phyloP scores from a whole-genome alignment of 2,329 filamentous ascomycete species.

The Rosellinia necatrix region DNA sequence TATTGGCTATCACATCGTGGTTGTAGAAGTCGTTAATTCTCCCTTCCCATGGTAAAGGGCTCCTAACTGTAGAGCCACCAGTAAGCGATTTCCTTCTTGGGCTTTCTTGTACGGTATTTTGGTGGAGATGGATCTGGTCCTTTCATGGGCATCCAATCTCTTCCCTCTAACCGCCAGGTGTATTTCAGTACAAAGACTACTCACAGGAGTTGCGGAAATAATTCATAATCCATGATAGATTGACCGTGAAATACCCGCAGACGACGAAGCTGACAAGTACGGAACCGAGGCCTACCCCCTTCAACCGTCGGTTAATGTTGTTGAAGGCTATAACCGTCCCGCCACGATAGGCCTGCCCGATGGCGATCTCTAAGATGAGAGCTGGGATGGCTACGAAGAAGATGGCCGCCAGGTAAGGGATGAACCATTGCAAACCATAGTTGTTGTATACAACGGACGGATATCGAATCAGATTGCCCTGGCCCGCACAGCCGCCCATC shows the following conservation, averaged over 20 bases:
- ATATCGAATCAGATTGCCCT: slow-evolving; percentile 62
- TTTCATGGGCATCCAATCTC: too few relatives aligned
- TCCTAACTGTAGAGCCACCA: background rate
- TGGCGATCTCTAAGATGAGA: slow-evolving; percentile 65
- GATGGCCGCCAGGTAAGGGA: slow-evolving; percentile 60
- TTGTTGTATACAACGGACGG: slow-evolving; percentile 65
- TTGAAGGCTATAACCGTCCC: slow-evolving; percentile 60
- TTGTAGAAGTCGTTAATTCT: slow-evolving; percentile 58
- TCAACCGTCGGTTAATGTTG: slow-evolving; percentile 57
- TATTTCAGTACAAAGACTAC: background rate
- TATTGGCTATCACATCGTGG: slow-evolving; percentile 32
- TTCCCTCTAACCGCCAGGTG: too few relatives aligned
- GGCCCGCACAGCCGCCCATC: slow-evolving; percentile 62
- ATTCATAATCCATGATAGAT: slow-evolving; percentile 15
- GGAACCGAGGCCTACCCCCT: slow-evolving; percentile 57
- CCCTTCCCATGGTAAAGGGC: slow-evolving; percentile 57
- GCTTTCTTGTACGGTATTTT: background rate
- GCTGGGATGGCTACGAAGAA: slow-evolving; percentile 61
- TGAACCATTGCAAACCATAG: slow-evolving; percentile 63
- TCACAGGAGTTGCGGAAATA: slow-evolving; percentile 18
- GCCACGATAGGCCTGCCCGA: slow-evolving; percentile 67
- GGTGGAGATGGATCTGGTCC: too few relatives aligned
- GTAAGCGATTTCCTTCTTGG: background rate
- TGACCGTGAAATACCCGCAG: slow-evolving; percentile 5
- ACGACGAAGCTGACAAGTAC: slow-evolving; percentile 37